These are phyloP conservation scores for Dionaea muscipula DNA, from an alignment of 179 eudicot species.

Conservation along the genomic window DNA sequence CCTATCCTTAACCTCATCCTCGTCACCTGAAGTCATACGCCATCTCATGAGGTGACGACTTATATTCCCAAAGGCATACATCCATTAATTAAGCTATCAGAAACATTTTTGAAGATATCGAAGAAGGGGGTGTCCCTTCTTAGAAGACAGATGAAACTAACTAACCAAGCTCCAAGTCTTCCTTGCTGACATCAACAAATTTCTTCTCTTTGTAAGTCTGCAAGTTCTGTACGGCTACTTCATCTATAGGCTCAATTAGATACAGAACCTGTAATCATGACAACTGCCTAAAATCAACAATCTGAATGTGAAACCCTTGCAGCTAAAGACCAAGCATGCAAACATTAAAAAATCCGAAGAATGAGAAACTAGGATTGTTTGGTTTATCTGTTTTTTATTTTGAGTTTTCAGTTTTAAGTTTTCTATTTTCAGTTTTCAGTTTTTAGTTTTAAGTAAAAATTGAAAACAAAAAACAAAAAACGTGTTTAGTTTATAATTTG, in stretches of 20 bases:
- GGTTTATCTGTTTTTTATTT: too few species aligned
- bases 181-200: constrained; percentile 99
- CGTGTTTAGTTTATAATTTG: too few species aligned
- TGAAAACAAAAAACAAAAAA: too few species aligned
- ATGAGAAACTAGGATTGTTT: too few species aligned
- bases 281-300: constrained; percentile 2
- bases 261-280: constrained; percentile 52
- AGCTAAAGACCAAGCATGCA: too few species aligned
- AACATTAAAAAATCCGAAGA: too few species aligned
- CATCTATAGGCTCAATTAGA: constrained; percentile 89
- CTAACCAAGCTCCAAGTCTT: constrained; percentile 93
- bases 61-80: neutral
- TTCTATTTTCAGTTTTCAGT: too few species aligned
- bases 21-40: constrained; percentile 43
- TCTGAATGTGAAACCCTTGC: neutral
- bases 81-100: too few species aligned
- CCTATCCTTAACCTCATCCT: constrained; percentile 79
- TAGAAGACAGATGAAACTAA: neutral
- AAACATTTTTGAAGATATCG: too few species aligned
- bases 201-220: constrained; percentile 94
- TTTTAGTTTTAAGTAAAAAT: too few species aligned
- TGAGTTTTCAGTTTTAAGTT: too few species aligned
- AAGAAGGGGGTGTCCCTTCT: too few species aligned
- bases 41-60: constrained; percentile 8
- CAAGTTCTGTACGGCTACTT: constrained; percentile 87